phyloP scores from a whole-genome alignment of 345 rosid species.

The Ceriops tagal region DNA sequence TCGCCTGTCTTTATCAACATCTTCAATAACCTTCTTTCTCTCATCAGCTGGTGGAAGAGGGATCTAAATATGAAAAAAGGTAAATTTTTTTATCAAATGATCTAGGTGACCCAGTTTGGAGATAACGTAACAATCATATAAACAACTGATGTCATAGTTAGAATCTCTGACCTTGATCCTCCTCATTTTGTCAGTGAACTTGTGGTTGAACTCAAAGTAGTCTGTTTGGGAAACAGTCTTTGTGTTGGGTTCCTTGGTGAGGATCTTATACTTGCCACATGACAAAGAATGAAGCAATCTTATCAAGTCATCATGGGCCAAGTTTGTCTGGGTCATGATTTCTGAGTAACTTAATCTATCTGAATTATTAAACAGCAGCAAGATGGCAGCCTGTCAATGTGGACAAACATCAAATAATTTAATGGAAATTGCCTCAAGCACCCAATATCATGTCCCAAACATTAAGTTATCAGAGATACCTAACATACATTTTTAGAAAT shows the following conservation, averaged over 20 bases:
- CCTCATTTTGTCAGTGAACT: constrained; percentile 84
- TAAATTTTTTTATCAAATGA: background rate
- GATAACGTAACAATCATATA: background rate
- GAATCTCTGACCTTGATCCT: constrained; percentile 72
- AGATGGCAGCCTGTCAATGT: constrained; percentile 65
- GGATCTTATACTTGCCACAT: constrained; percentile 30
- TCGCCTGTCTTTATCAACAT: constrained; percentile 85
- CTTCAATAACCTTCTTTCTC: constrained; percentile 89
- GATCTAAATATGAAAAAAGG: constrained; percentile 41
- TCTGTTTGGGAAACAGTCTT: constrained; percentile 22
- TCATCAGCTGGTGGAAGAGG: constrained; percentile 95
- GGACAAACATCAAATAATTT: background rate
- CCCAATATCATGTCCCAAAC: background rate
- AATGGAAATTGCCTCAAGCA: background rate
- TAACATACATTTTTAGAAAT: background rate
- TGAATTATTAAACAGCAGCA: constrained; percentile 75
- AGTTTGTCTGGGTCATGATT: constrained; percentile 74
- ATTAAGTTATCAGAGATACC: no score
- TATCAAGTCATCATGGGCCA: constrained; percentile 76
- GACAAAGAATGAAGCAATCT: constrained; percentile 78
- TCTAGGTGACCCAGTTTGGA: background rate
- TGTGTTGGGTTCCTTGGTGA: constrained; percentile 22
- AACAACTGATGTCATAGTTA: background rate
- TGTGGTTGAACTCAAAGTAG: constrained; percentile 30
- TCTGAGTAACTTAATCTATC: constrained; percentile 78